These are phyloP conservation scores for Fusarium annulatum DNA, from an alignment of 2,329 filamentous ascomycete species.

Conservation along the genomic window DNA sequence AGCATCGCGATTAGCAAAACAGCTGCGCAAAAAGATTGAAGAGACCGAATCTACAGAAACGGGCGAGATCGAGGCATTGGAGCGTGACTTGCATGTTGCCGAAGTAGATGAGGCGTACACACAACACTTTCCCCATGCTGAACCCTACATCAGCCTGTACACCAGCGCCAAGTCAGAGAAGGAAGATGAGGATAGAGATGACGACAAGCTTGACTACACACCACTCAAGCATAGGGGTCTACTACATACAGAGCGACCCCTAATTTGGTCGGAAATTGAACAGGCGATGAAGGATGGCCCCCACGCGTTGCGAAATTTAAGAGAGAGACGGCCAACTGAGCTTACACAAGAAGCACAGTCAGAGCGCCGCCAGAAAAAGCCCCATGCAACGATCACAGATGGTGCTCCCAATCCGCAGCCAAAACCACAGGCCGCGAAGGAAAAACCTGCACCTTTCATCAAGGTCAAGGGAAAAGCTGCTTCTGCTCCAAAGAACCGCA, in stretches of 20 bases:
- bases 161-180: constrained; percentile 52
- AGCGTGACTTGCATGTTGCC: constrained; percentile 71
- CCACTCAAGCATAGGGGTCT: constrained; percentile 56
- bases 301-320: constrained; percentile 62
- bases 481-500: constrained; percentile 49
- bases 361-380: constrained; percentile 27
- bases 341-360: constrained; percentile 22
- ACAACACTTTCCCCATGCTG: constrained; percentile 75
- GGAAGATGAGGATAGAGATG: constrained; percentile 51
- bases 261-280: constrained; percentile 77
- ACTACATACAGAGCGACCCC: constrained; percentile 60
- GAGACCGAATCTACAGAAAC: constrained; percentile 63
- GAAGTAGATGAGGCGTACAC: constrained; percentile 83
- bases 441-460: constrained; percentile 18
- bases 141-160: constrained; percentile 76
- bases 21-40: constrained; percentile 68
- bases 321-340: constrained; percentile 59
- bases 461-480: constrained; percentile 40
- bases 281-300: constrained; percentile 69
- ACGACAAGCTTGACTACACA: constrained; percentile 36
- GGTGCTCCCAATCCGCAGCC: constrained; percentile 35
- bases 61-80: constrained; percentile 63
- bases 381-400: constrained; percentile 33
- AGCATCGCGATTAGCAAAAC: constrained; percentile 73
- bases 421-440: constrained; percentile 31